phyloP scores from a whole-genome alignment of 768 basidiomycete genomes.

The Heimioporus sp. region DNA sequence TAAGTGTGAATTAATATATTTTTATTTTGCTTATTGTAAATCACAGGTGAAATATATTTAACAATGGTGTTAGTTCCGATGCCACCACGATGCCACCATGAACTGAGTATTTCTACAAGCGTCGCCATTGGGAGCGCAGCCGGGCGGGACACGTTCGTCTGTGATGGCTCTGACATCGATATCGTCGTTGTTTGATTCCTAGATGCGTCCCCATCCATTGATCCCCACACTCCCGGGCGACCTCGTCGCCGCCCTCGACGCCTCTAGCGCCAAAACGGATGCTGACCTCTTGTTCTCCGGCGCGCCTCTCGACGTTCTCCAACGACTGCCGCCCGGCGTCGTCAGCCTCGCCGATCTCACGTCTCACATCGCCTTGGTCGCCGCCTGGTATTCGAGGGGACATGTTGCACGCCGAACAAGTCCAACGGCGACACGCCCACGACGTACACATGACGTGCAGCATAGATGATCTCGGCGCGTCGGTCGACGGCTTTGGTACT shows the following conservation, averaged over 20 bases:
- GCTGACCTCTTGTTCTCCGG: constrained; percentile 54
- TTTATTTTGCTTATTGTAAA: too few species aligned
- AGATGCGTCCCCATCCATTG: constrained; percentile 29
- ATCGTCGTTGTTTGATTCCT: too few species aligned
- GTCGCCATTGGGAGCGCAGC: constrained; percentile 81
- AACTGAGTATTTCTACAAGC: too few species aligned
- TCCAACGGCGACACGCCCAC: constrained; percentile 10
- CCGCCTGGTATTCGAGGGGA: constrained; percentile 36
- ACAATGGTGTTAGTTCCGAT: too few species aligned
- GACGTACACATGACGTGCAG: constrained; percentile 31
- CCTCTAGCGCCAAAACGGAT: constrained; percentile 52
- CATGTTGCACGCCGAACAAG: constrained; percentile 19
- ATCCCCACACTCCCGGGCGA: constrained; percentile 37
- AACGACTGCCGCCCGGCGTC: constrained; percentile 47
- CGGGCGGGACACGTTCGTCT: constrained; percentile 83
- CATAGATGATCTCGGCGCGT: constrained; percentile 46
- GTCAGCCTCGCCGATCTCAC: constrained; percentile 49
- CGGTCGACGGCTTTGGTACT: constrained; percentile 48
- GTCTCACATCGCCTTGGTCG: constrained; percentile 37
- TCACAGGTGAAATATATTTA: too few species aligned
- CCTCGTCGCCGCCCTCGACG: constrained; percentile 46
- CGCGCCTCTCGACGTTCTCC: constrained; percentile 48
- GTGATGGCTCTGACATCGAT: constrained; percentile 58
- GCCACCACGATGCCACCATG: too few species aligned
- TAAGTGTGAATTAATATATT: too few species aligned